Conservation (phyloP, 148 eudicot genomes). For the Fagopyrum esculentum region DNA sequence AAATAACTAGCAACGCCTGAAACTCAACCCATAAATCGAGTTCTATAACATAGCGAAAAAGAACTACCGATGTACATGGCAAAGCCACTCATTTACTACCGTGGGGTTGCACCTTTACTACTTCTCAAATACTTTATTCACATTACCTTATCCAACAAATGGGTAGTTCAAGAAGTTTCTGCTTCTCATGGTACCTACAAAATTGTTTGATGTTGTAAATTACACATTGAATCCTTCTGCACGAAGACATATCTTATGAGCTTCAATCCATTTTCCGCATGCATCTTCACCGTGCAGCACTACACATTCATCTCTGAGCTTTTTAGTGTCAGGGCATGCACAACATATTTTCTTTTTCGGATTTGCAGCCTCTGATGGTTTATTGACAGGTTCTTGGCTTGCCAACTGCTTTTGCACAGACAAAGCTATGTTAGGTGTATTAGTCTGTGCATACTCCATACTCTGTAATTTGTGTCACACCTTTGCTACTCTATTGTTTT, state of each 20-base stretch:
- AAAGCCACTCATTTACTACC: background rate
- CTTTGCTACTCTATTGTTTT: background rate
- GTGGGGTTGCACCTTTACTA: background rate
- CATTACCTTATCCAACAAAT: background rate
- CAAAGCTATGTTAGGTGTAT: conserved; percentile 14
- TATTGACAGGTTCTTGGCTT: conserved; percentile 23
- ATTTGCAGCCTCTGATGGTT: conserved; percentile 38
- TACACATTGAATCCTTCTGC: conserved; percentile 89
- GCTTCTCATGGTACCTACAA: background rate
- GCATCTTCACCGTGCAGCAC: conserved; percentile 85
- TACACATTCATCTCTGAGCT: conserved; percentile 81
- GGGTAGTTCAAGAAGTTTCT: background rate
- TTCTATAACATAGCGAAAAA: background rate
- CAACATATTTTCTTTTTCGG: conserved; percentile 96
- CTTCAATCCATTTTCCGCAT: conserved; percentile 85
- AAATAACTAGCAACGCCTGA: background rate
- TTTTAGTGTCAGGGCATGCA: conserved; percentile 95
- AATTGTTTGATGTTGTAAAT: background rate
- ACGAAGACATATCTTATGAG: conserved; percentile 79
- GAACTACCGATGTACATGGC: background rate
- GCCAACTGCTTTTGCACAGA: conserved; percentile 16
- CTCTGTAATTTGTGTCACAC: background rate
- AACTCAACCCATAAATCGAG: background rate
- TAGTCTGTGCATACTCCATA: conserved; percentile 14
- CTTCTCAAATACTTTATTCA: background rate